Conservation (phyloP, 768 basidiomycete species). For the Chlorophyllum brunneum region DNA sequence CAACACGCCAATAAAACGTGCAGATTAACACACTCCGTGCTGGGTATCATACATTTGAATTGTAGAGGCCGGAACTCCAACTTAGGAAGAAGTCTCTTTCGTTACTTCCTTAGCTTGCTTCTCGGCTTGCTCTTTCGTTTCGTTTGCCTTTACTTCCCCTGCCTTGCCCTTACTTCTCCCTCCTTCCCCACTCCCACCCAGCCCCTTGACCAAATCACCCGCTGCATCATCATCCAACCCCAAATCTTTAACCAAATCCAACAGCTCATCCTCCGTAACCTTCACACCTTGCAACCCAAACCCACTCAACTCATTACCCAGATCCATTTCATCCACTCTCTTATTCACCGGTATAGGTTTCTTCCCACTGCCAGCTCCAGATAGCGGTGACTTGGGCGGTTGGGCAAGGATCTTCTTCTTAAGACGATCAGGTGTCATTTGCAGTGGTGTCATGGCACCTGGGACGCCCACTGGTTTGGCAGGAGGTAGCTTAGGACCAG, state of each 20-base stretch:
- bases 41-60: too few relatives aligned
- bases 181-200: conserved; percentile 28
- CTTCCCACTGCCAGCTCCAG: conserved; percentile 27
- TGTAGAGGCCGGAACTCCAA: too few relatives aligned
- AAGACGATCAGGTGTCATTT: conserved; percentile 80
- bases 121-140: conserved; percentile 10
- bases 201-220: conserved; percentile 64
- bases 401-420: conserved; percentile 50
- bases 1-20: too few relatives aligned
- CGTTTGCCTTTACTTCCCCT: conserved; percentile 3
- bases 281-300: conserved; percentile 74
- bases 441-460: conserved; percentile 66
- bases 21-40: too few relatives aligned
- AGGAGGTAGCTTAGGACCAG: conserved; percentile 36
- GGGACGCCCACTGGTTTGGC: conserved; percentile 75
- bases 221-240: conserved; percentile 78
- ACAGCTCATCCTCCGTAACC: conserved; percentile 72
- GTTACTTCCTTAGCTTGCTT: not conserved
- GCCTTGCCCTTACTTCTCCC: conserved; percentile 10
- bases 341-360: conserved; percentile 50
- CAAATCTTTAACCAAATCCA: conserved; percentile 66
- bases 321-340: conserved; percentile 52
- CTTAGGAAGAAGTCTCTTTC: not conserved
- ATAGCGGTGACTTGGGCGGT: conserved; percentile 38
- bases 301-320: conserved; percentile 64